Percentiles rank a stretch among this genome's conserved stretches.
Conservation (phyloP, 1,139 yeast species). For the Saccharomycopsis hybrid region DNA sequence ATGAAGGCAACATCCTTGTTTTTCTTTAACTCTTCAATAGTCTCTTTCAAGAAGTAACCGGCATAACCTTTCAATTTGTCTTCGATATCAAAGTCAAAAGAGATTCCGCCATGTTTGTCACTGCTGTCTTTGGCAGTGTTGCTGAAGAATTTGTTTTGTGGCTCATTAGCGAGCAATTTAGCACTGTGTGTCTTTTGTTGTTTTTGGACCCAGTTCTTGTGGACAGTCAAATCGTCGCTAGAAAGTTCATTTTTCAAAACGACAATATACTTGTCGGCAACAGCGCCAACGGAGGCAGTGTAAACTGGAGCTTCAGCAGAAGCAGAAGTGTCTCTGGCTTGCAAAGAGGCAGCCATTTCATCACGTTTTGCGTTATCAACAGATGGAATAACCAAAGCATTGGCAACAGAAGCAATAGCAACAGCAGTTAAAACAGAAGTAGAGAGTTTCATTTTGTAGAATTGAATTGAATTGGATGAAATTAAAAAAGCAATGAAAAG, state of each 20-base stretch:
- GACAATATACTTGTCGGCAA: slow-evolving; percentile 73
- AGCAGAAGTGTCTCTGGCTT: slow-evolving; percentile 46
- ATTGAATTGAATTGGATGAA: background rate
- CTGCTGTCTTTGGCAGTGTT: slow-evolving; percentile 25
- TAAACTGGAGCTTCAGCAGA: slow-evolving; percentile 90
- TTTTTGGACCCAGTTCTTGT: slow-evolving; percentile 51
- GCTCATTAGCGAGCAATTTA: slow-evolving; percentile 26
- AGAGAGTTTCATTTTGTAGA: slow-evolving; percentile 16
- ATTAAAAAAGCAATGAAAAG: background rate
- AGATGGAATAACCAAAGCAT: slow-evolving; percentile 17
- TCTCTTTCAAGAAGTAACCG: slow-evolving; percentile 68
- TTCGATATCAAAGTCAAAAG: slow-evolving; percentile 58
- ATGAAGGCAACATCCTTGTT: slow-evolving; percentile 69
- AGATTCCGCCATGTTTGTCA: slow-evolving; percentile 45
- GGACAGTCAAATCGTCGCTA: slow-evolving; percentile 48
- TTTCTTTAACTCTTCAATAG: slow-evolving; percentile 63
- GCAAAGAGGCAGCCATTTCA: background rate
- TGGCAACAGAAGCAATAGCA: slow-evolving; percentile 16
- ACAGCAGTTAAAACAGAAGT: slow-evolving; percentile 12
- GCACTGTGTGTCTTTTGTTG: slow-evolving; percentile 22
- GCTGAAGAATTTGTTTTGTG: slow-evolving; percentile 36
- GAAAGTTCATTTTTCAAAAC: slow-evolving; percentile 62
- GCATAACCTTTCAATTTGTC: slow-evolving; percentile 55
- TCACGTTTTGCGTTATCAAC: background rate
- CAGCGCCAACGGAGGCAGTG: slow-evolving; percentile 35